These are phyloP conservation scores for Arthrobotrys entomopaga DNA, from an alignment of 2,329 filamentous ascomycete species.

Conservation along the genomic window DNA sequence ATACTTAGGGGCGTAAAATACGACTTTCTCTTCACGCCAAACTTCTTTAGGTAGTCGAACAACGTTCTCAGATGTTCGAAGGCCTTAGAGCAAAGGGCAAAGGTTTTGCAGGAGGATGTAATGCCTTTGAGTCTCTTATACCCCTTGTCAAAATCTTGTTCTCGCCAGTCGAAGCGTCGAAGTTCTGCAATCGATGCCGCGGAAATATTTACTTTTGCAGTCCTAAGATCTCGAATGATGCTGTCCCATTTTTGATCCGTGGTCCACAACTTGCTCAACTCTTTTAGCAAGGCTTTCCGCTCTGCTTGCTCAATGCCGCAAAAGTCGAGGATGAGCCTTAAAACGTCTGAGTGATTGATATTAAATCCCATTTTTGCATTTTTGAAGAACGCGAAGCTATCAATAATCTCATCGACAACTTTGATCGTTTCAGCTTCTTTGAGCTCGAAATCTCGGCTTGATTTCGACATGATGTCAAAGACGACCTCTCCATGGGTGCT, in stretches of 20 bases:
- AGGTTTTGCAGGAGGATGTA: slow-evolving; percentile 61
- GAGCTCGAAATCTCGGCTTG: slow-evolving; percentile 81
- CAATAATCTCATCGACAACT: slow-evolving; percentile 88
- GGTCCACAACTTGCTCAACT: slow-evolving; percentile 65
- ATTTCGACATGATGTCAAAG: slow-evolving; percentile 91
- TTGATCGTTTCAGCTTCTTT: slow-evolving; percentile 96
- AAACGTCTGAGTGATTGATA: slow-evolving; percentile 84
- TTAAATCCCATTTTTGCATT: slow-evolving; percentile 84
- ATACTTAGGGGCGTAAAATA: slow-evolving; percentile 87
- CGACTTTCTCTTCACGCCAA: slow-evolving; percentile 79
- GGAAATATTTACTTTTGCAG: slow-evolving; percentile 81
- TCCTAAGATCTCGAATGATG: slow-evolving; percentile 72
- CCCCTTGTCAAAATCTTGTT: slow-evolving; percentile 76
- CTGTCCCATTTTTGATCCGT: slow-evolving; percentile 47
- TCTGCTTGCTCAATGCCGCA: slow-evolving; percentile 39
- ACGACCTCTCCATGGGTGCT: slow-evolving; percentile 87
- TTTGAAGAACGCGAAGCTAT: slow-evolving; percentile 79
- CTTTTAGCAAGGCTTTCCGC: slow-evolving; percentile 24
- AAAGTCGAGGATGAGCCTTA: slow-evolving; percentile 62
- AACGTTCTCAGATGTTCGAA: slow-evolving; percentile 84
- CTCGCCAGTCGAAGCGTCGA: slow-evolving; percentile 88
- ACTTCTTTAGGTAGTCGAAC: slow-evolving; percentile 77
- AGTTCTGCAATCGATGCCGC: slow-evolving; percentile 92
- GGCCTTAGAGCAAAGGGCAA: slow-evolving; percentile 61
- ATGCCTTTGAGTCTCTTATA: slow-evolving; percentile 71